Base-by-base conservation (phyloP, 129 eudicot genomes). In the Centaurea solstitialis region DNA sequence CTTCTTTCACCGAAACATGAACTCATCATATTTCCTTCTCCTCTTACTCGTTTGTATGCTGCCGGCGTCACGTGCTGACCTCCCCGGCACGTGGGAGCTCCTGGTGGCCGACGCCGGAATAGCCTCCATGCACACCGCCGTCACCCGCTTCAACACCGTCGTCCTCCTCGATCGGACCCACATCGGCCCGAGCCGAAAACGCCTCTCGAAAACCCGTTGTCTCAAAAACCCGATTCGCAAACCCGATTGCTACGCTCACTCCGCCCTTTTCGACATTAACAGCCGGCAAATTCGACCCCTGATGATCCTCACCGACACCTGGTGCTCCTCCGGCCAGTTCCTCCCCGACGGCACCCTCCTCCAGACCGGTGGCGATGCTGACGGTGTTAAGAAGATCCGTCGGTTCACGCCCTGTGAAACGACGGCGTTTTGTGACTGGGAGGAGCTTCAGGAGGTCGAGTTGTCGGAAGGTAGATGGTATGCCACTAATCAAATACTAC, bases 321-420 rank as follows among this genome's bases (percentile, higher is more conserved):
- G 95, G 95, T 90, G 95, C 81, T 88, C 92, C 71, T 90, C 95
- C 79, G 95, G 95, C 80, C 92, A 88, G 70, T 90, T 88, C 22
- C 95, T 90, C 72, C 88, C 95, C 45, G 95, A 90, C 76, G 92
- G 95, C 66, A 90, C 86, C 30, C 90, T 90, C 30, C 72, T 90
- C 35, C 95, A 90, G 17, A 88, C 95, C 38, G 95, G 92, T 30
- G 95, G 95, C 24, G 92, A 82, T 47, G 20, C 7, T 17, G 88
- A 83, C 11, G 96, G 96, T 0, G 65, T 65, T 3, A 78, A 76
- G 45, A 88, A 88, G 78, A 76, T 91, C n/a, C 80, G 96, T 0
- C 85, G 81, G 35, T 88, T 91, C 82, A 17, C 70, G 0, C 96
- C 96, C 0, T 88, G 96, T 17, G 88, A 84, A 3, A 28, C 87